These are phyloP conservation scores for Diatrype stigma DNA, from an alignment of 2,329 filamentous ascomycete genomes.

Conservation along the genomic window DNA sequence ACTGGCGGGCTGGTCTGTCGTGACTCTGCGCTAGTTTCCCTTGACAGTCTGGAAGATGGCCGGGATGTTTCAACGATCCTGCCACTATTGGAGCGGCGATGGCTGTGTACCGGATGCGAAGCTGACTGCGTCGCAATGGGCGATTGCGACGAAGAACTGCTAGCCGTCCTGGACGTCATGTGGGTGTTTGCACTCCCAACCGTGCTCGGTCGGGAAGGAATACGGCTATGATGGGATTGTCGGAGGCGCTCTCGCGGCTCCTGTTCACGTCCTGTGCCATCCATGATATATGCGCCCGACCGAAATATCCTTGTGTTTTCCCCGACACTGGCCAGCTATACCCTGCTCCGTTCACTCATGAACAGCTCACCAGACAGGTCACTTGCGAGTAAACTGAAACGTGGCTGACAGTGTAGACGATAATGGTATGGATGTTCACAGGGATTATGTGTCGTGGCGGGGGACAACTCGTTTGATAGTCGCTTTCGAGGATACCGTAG, in stretches of 20 bases:
- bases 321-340: neutral
- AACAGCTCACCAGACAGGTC: neutral
- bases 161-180: constrained; percentile 37
- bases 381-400: neutral
- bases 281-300: constrained; percentile 17
- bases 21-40: constrained; percentile 38
- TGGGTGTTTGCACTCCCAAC: constrained; percentile 36
- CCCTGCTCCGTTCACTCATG: neutral
- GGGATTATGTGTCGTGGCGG: neutral
- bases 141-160: constrained; percentile 38
- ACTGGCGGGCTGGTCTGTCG: constrained; percentile 34
- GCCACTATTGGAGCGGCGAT: constrained; percentile 36
- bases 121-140: constrained; percentile 32
- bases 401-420: neutral
- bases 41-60: constrained; percentile 36
- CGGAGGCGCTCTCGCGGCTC: constrained; percentile 20
- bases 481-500: neutral
- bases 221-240: constrained; percentile 31
- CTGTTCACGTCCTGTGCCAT: constrained; percentile 14
- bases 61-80: constrained; percentile 31
- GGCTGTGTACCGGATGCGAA: constrained; percentile 34
- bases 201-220: constrained; percentile 40
- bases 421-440: neutral
- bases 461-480: neutral
- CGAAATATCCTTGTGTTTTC: neutral